A percentile compares a stretch with the other conserved stretches of the same genome.
phyloP scores from a whole-genome alignment of 1,284 basidiomycete species.

The Boletus mariae region DNA sequence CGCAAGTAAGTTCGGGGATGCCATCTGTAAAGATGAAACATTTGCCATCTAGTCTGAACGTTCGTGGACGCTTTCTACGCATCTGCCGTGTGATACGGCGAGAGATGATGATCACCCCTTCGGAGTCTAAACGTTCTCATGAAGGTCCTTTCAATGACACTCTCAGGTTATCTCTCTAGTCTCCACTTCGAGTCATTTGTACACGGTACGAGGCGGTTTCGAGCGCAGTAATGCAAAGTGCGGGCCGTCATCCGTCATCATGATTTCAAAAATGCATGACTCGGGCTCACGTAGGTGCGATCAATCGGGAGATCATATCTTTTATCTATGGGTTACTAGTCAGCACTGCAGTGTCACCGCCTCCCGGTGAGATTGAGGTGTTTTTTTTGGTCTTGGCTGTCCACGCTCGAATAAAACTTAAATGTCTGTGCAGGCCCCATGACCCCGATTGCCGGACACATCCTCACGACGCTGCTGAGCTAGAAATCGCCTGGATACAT shows the following conservation, averaged over 20 bases:
- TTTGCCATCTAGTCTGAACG: neutral
- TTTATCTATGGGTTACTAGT: slow-evolving; percentile 9
- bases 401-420: slow-evolving; percentile 3
- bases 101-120: neutral
- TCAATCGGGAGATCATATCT: slow-evolving; percentile 2
- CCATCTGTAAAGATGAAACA: neutral
- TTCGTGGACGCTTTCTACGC: neutral
- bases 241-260: neutral
- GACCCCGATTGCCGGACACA: neutral
- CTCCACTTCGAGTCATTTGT: neutral
- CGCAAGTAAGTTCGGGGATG: slow-evolving; percentile 5
- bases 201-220: neutral
- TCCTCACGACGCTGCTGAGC: slow-evolving; percentile 15
- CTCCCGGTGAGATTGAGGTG: neutral
- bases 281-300: neutral
- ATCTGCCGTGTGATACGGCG: neutral
- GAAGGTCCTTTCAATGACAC: neutral
- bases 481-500: slow-evolving; percentile 21
- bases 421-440: slow-evolving; percentile 1
- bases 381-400: slow-evolving; percentile 12
- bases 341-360: slow-evolving; percentile 11
- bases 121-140: slow-evolving; percentile 5
- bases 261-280: slow-evolving; percentile 3
- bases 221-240: neutral
- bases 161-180: neutral